Evolutionary conservation across 2,329 filamentous ascomycete species (phyloP).

Genomic region (Exophiala calicioides): DNA sequence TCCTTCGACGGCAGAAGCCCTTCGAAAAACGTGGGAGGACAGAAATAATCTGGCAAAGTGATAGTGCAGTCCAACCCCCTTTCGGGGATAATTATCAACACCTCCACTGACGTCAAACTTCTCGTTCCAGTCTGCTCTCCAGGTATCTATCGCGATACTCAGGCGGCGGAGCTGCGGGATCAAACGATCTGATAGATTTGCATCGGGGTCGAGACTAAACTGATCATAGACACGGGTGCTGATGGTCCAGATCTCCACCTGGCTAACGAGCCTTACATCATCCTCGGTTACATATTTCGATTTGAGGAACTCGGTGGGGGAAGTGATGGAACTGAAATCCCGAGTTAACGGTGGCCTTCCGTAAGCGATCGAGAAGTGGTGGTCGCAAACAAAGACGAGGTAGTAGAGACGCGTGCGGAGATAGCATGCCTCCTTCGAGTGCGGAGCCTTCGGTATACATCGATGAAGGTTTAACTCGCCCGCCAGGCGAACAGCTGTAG

Average conservation of each 20-base stretch:
- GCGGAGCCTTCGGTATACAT: conserved; percentile 46
- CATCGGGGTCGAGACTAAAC: conserved; percentile 57
- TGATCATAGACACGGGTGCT: conserved; percentile 56
- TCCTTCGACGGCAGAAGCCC: conserved; percentile 31
- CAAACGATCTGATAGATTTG: conserved; percentile 55
- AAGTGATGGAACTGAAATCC: conserved; percentile 58
- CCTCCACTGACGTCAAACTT: conserved; percentile 49
- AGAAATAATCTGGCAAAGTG: conserved; percentile 57
- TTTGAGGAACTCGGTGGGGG: conserved; percentile 57
- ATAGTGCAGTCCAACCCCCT: conserved; percentile 53
- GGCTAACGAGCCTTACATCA: conserved; percentile 58
- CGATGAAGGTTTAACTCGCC: conserved; percentile 59
- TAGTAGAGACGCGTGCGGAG: conserved; percentile 61
- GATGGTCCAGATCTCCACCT: conserved; percentile 61
- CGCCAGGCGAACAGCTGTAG: conserved; percentile 57
- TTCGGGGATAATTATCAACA: conserved; percentile 52
- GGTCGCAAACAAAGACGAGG: conserved; percentile 64
- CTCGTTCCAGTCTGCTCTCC: conserved; percentile 52
- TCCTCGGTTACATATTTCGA: conserved; percentile 53
- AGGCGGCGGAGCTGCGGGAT: conserved; percentile 45
- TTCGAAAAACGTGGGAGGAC: conserved; percentile 44
- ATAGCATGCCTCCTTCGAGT: conserved; percentile 33
- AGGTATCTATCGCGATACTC: conserved; percentile 53
- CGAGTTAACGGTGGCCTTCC: conserved; percentile 60
- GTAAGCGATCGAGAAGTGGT: conserved; percentile 64